phyloP scores from a whole-genome alignment of 371 early-diverging fungal species.

The Sporodiniella umbellata region DNA sequence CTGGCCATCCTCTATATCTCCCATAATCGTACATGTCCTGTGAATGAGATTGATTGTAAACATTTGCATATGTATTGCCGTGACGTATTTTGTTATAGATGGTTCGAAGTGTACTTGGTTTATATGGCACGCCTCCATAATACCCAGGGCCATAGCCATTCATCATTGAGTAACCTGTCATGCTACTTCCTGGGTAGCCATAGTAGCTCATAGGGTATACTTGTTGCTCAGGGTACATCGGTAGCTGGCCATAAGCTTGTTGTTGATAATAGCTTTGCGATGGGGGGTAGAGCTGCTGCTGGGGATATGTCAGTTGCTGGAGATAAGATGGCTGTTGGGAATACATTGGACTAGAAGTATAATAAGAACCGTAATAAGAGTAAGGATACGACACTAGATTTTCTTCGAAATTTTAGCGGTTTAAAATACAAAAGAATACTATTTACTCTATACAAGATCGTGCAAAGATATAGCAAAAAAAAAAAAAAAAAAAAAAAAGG shows the following conservation, averaged over 20 bases:
- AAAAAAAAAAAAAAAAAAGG: too few relatives aligned
- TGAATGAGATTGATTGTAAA: slow-evolving; percentile 4
- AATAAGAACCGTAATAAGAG: slow-evolving; percentile 1
- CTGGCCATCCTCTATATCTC: slow-evolving; percentile 19
- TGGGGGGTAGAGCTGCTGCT: too few relatives aligned
- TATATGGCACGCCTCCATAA: slow-evolving; percentile 10
- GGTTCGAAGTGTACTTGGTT: slow-evolving; percentile 18
- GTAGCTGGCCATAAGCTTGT: too few relatives aligned
- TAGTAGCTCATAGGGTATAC: background rate
- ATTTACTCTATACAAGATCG: too few relatives aligned
- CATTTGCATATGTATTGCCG: slow-evolving; percentile 14
- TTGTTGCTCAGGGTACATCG: background rate
- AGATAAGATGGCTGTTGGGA: background rate
- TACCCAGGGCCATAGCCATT: background rate
- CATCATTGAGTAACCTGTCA: background rate
- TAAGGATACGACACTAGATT: slow-evolving; percentile 1
- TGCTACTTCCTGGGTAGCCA: background rate
- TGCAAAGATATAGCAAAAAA: too few relatives aligned
- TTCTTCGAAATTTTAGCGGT: background rate
- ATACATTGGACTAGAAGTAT: background rate
- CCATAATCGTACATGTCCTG: slow-evolving; percentile 16
- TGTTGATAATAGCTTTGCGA: too few relatives aligned
- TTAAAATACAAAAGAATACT: background rate
- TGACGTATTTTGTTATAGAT: slow-evolving; percentile 20
- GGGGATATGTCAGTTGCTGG: too few relatives aligned